phyloP scores from a whole-genome alignment of 169 alveolate species.

The Eimeria praecox region DNA sequence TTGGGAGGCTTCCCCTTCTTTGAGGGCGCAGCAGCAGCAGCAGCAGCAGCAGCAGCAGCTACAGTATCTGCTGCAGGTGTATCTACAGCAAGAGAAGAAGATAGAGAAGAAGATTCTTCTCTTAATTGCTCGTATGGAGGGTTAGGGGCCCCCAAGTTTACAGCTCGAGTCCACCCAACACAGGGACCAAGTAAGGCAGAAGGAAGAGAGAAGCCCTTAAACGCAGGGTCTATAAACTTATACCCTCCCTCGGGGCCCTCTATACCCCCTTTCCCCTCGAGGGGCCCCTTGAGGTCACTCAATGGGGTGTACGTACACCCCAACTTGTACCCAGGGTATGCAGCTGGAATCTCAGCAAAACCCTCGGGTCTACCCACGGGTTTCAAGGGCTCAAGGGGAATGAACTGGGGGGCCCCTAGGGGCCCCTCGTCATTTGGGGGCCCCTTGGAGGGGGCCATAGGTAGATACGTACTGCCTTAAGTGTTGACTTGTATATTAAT shows the following conservation, averaged over 20 bases:
- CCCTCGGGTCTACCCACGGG: not conserved
- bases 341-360: not conserved
- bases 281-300: not conserved
- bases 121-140: not conserved
- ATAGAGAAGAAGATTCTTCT: not conserved
- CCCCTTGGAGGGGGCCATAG: constrained; percentile 30
- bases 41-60: not conserved
- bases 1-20: not conserved
- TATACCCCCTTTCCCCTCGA: not conserved
- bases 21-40: not conserved
- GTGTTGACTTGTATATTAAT: not conserved
- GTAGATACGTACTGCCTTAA: not conserved
- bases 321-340: not conserved
- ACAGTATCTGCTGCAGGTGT: not conserved
- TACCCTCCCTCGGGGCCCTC: constrained; percentile 6
- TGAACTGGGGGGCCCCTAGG: constrained; percentile 52
- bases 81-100: not conserved
- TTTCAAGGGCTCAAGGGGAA: not conserved
- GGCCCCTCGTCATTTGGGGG: not conserved
- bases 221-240: not conserved
- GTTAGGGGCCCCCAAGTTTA: not conserved
- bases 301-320: not conserved
- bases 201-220: not conserved
- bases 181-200: not conserved
- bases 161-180: constrained; percentile 7